Conservation (phyloP, 306 rosid genomes). For the Vigna reflexopilosa region DNA sequence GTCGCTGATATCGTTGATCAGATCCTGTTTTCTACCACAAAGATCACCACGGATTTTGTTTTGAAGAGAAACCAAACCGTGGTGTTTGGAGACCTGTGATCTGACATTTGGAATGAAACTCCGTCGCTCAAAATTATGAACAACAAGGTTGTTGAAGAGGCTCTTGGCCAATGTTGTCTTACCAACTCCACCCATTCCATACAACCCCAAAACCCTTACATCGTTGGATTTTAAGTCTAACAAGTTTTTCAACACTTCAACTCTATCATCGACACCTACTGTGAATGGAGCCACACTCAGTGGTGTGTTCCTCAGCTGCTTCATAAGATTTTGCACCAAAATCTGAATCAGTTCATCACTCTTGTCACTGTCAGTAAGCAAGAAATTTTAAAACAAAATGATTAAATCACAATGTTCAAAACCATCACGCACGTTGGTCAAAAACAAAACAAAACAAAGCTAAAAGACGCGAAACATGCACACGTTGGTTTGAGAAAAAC, state of each 20-base stretch:
- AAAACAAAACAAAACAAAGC: not conserved
- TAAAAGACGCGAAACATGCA: not conserved
- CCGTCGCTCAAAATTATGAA: conserved; percentile 39
- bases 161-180: conserved; percentile 69
- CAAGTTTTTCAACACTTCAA: conserved; percentile 39
- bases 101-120: conserved; percentile 57
- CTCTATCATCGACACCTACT: conserved; percentile 60
- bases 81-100: conserved; percentile 39
- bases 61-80: conserved; percentile 53
- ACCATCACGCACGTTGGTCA: not conserved
- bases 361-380: conserved; percentile 22
- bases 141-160: conserved; percentile 53
- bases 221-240: conserved; percentile 53
- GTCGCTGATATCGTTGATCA: conserved; percentile 14
- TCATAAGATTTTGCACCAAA: conserved; percentile 49
- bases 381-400: not conserved
- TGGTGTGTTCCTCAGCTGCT: conserved; percentile 56
- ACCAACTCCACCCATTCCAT: conserved; percentile 68
- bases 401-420: not conserved
- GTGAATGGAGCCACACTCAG: conserved; percentile 41
- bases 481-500: no score
- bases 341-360: conserved; percentile 30
- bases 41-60: conserved; percentile 38
- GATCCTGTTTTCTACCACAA: not conserved
- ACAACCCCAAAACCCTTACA: conserved; percentile 51